Base-by-base conservation (phyloP, 495 filamentous ascomycete genomes). In the Evansstolkia leycettana region DNA sequence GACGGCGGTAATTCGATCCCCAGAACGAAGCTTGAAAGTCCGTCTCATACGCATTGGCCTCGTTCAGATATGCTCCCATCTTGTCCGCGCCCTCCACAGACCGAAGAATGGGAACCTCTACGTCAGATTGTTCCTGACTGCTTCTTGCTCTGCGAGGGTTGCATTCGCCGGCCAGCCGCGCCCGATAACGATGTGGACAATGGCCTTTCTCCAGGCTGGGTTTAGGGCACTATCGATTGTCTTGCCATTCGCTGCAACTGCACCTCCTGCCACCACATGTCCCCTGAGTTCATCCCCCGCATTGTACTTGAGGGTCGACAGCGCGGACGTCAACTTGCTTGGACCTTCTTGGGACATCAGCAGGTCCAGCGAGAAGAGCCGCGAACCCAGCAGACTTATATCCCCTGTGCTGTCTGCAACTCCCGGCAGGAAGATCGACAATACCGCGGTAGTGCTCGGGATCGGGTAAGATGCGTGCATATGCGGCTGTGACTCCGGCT, bases 11-110 rank as follows among this genome's bases (percentile, higher is more conserved):
- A 36, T 73, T 69, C 3, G 47, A 39, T 3, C 69, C 70, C 60
- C 62, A 72, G 46, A 69, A 72, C 5, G 60, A 58, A 15, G 51
- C 19, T 36, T 67, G 66, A 45, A 69, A 70, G 7, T 49, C 50
- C 25, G 48, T 38, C 36, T 70, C 67, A 36, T 65, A 58, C 1
- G 53, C 41, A 43, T 71, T 58, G 0, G 58, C 67, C 47, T 73
- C 69, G 27, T 72, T 73, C 39, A 61, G 19, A 42, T 73, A 73
- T 1, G 64, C 52, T 5, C 68, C 70, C 51, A 55, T 57, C 7
- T 33, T 35, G 28, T 43, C 33, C 3, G 37, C 29, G 2, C 50
- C 49, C 33, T 55, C 54, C 7, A 73, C 41, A 7, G 60, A 57
- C 15, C 63, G 59, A 5, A 70, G 48, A 14, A 64, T 51, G 5